A percentile compares a stretch with the other conserved stretches of the same genome.
phyloP scores from a whole-genome alignment of 2,329 filamentous ascomycete genomes.

The Ophiocordyceps robertsii region DNA sequence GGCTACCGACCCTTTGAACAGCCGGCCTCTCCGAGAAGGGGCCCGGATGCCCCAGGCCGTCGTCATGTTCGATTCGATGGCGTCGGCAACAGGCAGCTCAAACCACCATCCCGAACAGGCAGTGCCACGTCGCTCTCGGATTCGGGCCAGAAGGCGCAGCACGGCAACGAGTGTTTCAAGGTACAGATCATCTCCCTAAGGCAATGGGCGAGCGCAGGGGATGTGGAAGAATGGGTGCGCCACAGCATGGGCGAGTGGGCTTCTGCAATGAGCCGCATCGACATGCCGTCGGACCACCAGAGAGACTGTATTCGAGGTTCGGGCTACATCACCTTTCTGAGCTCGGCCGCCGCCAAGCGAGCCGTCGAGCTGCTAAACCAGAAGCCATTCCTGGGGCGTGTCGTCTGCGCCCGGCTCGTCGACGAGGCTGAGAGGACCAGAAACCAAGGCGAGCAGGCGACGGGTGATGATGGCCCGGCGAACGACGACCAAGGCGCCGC shows the following conservation, averaged over 20 bases:
- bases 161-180: conserved; percentile 6
- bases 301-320: conserved; percentile 13
- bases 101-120: not conserved
- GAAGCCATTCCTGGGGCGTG: conserved; percentile 11
- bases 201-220: conserved; percentile 7
- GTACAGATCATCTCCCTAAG: conserved; percentile 14
- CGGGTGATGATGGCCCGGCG: not conserved
- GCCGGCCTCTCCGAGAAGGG: not conserved
- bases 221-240: conserved; percentile 15
- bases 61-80: not conserved
- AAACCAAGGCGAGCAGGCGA: conserved; percentile 1
- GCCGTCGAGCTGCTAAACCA: conserved; percentile 13
- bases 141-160: not conserved
- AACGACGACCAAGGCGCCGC: not conserved
- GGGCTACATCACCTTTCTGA: conserved; percentile 12
- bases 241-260: conserved; percentile 9
- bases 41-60: not conserved
- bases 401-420: conserved; percentile 10
- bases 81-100: not conserved
- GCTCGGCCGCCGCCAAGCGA: conserved; percentile 7
- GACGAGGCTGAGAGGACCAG: conserved; percentile 4
- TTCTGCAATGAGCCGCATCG: conserved; percentile 9
- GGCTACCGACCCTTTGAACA: not conserved
- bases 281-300: conserved; percentile 11
- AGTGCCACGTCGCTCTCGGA: not conserved